Evolutionary conservation across 139 green algal species (phyloP), one percentile per base, ranked within the genome.

Genomic region (Picochlorum sp.): DNA sequence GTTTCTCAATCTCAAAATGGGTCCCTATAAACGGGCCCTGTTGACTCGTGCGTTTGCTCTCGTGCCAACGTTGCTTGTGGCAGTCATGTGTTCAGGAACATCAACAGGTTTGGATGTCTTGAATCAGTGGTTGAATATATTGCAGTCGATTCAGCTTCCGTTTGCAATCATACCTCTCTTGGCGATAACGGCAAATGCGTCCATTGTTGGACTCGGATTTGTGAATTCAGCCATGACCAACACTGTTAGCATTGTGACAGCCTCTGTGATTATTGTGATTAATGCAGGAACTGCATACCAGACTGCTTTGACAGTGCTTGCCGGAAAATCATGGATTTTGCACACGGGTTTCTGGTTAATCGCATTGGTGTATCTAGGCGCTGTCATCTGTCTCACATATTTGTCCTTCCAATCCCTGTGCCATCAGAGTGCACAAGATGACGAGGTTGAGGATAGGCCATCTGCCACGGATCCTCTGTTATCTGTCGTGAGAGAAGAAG

Each of bases 101-200:
- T 37, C 45, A 5, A 75, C 72, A 18, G n/a, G 44, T 41, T 41
- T 90, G 67, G 83, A 90, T 65, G 41, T 23, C 3, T 61, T 89
- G 20, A 86, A 82, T 47, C 70, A 87, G 60, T 72, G 67, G 68
- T 52, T 88, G 26, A 87, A 86, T 63, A 75, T 84, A n/a, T 68
- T 84, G 60, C 79, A 88, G 55, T 61, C 51, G 37, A 60, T 88
- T 57, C 63, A 83, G 68, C 74, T 90, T 49, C 83, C 83, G 6
- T 90, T 90, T 70, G 71, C 71, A 21, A 58, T 73, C 13, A 62
- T 77, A 11, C 71, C 71, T 28, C 50, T 77, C 37, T 55, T 77
- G 45, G 24, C 67, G 23, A 50, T 77, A 15, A 77, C 70, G 13
- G 67, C 56, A 3, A 44, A 67, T 62, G 49, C 34, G 13, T 47